Percentiles rank a stretch among this genome's conserved stretches.
These are phyloP conservation scores for Aspergillus terreus DNA, from an alignment of 2,329 filamentous ascomycete species.

Conservation along the genomic window DNA sequence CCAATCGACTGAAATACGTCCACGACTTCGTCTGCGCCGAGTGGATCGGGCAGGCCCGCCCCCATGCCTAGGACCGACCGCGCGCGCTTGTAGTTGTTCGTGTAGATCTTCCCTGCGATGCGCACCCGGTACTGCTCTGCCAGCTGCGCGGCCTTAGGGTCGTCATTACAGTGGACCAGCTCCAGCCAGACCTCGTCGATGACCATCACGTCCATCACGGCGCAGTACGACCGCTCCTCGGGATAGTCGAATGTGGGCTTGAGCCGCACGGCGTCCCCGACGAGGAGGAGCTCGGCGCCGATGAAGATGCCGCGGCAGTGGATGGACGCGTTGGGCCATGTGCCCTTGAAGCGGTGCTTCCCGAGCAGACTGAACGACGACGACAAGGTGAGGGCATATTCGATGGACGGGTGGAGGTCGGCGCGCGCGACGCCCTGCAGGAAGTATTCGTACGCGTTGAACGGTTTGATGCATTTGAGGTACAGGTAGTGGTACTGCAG, in stretches of 20 bases:
- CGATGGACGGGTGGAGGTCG: constrained; percentile 52
- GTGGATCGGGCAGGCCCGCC: constrained; percentile 15
- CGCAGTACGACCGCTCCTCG: constrained; percentile 5
- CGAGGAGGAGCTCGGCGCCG: constrained; percentile 52
- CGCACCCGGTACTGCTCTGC: constrained; percentile 46
- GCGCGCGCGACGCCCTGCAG: constrained; percentile 39
- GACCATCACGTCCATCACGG: constrained; percentile 51
- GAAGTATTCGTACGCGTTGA: constrained; percentile 52
- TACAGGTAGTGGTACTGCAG: constrained; percentile 55
- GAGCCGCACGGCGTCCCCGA: constrained; percentile 55
- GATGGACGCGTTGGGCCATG: constrained; percentile 54
- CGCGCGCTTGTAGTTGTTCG: constrained; percentile 26
- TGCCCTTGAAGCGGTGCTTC: constrained; percentile 51
- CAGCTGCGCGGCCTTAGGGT: constrained; percentile 44
- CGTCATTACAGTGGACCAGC: constrained; percentile 47
- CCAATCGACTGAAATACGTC: constrained; percentile 35
- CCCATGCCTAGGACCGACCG: constrained; percentile 2
- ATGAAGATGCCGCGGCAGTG: constrained; percentile 53
- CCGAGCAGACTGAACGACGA: constrained; percentile 52
- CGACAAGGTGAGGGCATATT: constrained; percentile 51
- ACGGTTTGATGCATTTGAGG: constrained; percentile 52
- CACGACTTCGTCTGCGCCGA: constrained; percentile 32
- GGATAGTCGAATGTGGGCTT: constrained; percentile 28
- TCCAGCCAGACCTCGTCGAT: constrained; percentile 52
- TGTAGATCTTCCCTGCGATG: constrained; percentile 50